Conservation (phyloP, 106 monocot genomes). For the Phalaenopsis aphrodite region DNA sequence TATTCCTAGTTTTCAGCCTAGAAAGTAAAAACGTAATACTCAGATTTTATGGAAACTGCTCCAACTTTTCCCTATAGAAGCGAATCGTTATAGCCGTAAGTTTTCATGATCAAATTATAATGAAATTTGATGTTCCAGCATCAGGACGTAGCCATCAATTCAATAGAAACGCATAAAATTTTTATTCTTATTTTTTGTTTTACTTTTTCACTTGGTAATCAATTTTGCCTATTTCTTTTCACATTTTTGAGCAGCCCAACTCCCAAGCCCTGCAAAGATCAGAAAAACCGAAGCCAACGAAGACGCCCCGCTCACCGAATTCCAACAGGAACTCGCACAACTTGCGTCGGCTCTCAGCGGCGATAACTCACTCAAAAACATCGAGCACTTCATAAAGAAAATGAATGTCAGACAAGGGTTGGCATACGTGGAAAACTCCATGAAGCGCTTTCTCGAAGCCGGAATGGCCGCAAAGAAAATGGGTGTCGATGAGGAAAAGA, state of each 20-base stretch:
- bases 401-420: conserved; percentile 71
- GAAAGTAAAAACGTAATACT: no score
- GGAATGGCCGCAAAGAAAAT: conserved; percentile 45
- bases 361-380: conserved; percentile 29
- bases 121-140: no score
- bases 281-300: conserved; percentile 48
- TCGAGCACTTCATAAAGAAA: conserved; percentile 39
- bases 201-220: background rate
- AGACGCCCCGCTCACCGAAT: conserved; percentile 57
- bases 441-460: conserved; percentile 75
- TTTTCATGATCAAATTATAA: no score
- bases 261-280: conserved; percentile 44
- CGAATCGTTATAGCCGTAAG: no score
- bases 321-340: conserved; percentile 72
- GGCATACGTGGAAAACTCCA: conserved; percentile 40
- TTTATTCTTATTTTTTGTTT: background rate
- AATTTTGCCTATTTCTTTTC: background rate
- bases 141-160: no score
- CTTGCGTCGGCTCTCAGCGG: conserved; percentile 59
- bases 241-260: conserved; percentile 32
- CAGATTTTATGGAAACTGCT: no score
- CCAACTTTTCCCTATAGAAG: no score
- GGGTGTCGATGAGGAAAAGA: conserved; percentile 66
- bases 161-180: no score
- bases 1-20: no score